phyloP scores from a whole-genome alignment of 164 flowering plant species.

The Taxillus chinensis region DNA sequence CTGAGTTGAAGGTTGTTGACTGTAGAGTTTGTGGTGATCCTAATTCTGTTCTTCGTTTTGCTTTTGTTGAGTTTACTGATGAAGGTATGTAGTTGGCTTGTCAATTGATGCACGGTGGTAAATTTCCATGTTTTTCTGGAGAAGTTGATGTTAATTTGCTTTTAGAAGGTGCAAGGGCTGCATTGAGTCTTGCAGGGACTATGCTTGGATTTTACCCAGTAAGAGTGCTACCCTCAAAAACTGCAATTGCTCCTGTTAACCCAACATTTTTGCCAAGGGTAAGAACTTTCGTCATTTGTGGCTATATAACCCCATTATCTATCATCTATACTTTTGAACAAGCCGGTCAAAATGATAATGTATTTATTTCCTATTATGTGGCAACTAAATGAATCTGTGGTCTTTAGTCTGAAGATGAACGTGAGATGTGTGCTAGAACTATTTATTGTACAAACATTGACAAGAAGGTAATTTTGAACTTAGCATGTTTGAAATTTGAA shows the following conservation, averaged over 20 bases:
- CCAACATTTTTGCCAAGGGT: conserved; percentile 95
- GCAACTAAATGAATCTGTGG: conserved; percentile 4
- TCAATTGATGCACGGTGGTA: neutral
- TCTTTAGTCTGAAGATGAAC: conserved; percentile 88
- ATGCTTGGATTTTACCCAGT: conserved; percentile 97
- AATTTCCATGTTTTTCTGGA: neutral
- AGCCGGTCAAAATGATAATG: neutral
- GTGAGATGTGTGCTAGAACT: conserved; percentile 97
- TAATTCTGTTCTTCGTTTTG: conserved; percentile 89
- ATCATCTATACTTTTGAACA: neutral
- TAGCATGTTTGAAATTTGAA: conserved; percentile 1
- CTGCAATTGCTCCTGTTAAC: conserved; percentile 97
- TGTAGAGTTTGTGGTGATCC: conserved; percentile 99
- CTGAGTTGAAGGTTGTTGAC: conserved; percentile 70
- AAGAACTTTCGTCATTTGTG: conserved; percentile 8
- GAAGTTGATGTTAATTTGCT: conserved; percentile 6
- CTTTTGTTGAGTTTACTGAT: conserved; percentile 89
- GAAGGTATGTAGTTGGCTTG: conserved; percentile 40
- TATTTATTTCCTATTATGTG: conserved; percentile 1
- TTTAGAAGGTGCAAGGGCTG: conserved; percentile 87
- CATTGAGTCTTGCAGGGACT: conserved; percentile 75
- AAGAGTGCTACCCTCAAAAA: conserved; percentile 91
- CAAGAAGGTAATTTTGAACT: conserved; percentile 64
- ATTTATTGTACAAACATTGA: conserved; percentile 95
- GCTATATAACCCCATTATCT: neutral